Base-by-base conservation (phyloP, 1,284 basidiomycete species). In the Leucoagaricus sp. region DNA sequence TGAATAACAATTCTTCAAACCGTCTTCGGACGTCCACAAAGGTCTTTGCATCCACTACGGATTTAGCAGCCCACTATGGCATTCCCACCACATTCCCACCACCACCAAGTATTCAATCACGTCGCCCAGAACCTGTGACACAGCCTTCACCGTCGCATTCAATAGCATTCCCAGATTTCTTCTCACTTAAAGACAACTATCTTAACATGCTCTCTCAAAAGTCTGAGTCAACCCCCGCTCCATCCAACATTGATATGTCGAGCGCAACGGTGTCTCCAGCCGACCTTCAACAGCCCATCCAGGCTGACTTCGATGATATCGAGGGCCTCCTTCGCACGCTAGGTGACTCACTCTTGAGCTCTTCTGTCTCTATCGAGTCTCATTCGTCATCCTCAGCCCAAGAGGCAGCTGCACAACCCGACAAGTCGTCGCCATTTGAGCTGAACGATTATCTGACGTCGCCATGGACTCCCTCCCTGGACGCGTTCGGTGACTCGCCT, bases 11-110 rank as follows among this genome's bases (percentile, higher is more conserved):
- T 26, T 65, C 69, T 50, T 65, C 69, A 50, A 67, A 65, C 60
- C 75, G 75, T 77, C 76, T 66, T 63, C 67, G 76, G 76, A 76
- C 76, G 67, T 72, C 70, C 28, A 69, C 65, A 54, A 65, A 68
- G 60, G 67, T 75, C 54, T 75, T 76, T 60, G 62, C 68, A 64
- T 71, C 72, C 65, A 61, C 72, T 47, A 65, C 70, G 71, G 86
- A 84, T 74, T 74, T 87, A 56, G 83, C 86, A 66, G 76, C 84
- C 63, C 86, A 88, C 61, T 83, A 89, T 88, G 88, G 86, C 73
- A 83, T 90, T 64, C 88, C 87, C 57, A 79, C 82, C 60, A 80
- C 76, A 60, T 71, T 90, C 49, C 87, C 88, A 45, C 82, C 82
- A 60, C 81, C 82, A 55, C 87, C 88, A 58, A 78, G 78, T 55